phyloP scores from a whole-genome alignment of 805 yeast species.

The Candida ulmi region DNA sequence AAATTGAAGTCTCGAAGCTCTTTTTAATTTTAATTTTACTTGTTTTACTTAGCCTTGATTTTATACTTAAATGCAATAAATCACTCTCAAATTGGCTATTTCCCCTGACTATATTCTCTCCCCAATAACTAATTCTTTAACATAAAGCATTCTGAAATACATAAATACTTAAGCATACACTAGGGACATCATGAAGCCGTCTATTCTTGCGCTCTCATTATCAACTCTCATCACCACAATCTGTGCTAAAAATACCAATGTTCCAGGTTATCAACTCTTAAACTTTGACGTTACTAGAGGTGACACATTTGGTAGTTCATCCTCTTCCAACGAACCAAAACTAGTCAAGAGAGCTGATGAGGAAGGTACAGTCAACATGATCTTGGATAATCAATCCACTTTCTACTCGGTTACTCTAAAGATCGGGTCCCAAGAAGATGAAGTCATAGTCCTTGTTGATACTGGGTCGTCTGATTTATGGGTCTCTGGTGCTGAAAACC shows the following conservation, averaged over 20 bases:
- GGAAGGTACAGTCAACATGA: constrained; percentile 28
- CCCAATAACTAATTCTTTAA: too few relatives aligned
- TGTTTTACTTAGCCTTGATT: too few relatives aligned
- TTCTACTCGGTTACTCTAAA: constrained; percentile 41
- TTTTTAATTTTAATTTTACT: too few relatives aligned
- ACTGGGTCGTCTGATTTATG: constrained; percentile 76
- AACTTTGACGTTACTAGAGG: constrained; percentile 4
- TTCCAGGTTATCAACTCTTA: constrained; percentile 1
- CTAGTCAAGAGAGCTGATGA: constrained; percentile 17
- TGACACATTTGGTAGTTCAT: not conserved
- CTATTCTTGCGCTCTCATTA: not conserved
- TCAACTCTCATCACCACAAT: not conserved
- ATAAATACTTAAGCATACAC: too few relatives aligned
- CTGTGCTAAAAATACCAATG: constrained; percentile 1
- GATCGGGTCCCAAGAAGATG: constrained; percentile 55
- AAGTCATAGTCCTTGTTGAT: constrained; percentile 55
- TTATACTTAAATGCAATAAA: too few relatives aligned
- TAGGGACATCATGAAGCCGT: not conserved
- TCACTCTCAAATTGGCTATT: too few relatives aligned
- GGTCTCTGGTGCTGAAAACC: constrained; percentile 47
- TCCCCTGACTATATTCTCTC: too few relatives aligned
- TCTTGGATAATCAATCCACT: constrained; percentile 31
- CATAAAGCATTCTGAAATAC: too few relatives aligned
- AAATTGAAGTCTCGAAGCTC: too few relatives aligned
- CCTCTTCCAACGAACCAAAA: not conserved